Base-by-base conservation (phyloP, 2,329 filamentous ascomycete genomes). In the Rhynchosporium agropyri region DNA sequence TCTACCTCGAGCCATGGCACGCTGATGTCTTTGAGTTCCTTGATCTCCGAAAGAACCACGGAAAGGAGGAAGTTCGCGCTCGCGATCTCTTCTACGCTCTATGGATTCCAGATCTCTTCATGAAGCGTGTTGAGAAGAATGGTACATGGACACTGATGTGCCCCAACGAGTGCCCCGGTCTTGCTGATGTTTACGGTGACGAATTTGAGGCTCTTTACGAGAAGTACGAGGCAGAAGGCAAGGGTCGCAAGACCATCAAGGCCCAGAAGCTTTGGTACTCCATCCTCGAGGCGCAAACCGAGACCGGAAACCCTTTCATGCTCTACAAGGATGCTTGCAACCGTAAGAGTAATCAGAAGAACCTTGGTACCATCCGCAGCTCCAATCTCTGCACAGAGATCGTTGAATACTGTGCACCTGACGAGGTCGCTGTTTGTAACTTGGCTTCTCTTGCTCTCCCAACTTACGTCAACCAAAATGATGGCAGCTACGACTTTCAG, bases 261-360 rank as follows among this genome's bases (percentile, higher is more conserved):
- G 95, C 95, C 29, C 95, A 99, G 84, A 99, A 99, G 85, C 89
- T 99, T 63, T 99, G 95, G 95, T 98, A 98, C 76, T 92, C 94
- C 70, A 97, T 99, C 69, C 86, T 99, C 54, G 95, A 99, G 81
- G 91, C 95, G 56, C 95, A 99, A 82, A 98, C 94, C 40, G 95
- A 99, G 86, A 99, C 95, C 51, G 95, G 95, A 72, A 98, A 96
- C 79, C 95, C 95, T 55, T 99, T 97, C 81, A 99, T 99, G 92
- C 88, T 98, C 65, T 99, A 99, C 88, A 99, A 99, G 84, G 95
- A 99, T 79, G 85, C 89, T 74, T 94, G 90, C 87, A 99, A 99
- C 86, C 88, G 88, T 77, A 99, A 99, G 89, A 97, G 93, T 84
- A 99, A 99, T 86, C 95, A 99, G 83, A 98, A 99, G 89, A 99